Evolutionary conservation across 306 rosid genomes (phyloP).

Genomic region (Rubus parviflorus): DNA sequence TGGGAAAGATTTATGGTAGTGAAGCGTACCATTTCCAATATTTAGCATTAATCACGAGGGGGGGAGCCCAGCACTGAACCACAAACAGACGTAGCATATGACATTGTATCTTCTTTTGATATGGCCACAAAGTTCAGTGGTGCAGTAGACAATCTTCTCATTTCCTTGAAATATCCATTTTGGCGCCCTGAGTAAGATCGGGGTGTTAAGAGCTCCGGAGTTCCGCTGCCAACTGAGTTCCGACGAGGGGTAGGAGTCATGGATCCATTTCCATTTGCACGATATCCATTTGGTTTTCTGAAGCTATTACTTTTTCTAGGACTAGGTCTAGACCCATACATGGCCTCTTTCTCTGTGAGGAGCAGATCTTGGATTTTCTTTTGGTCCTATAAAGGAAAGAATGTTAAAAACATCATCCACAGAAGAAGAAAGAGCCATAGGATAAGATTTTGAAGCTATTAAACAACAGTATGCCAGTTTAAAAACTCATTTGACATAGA

Average conservation of each 20-base stretch:
- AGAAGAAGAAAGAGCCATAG: not conserved
- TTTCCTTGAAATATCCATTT: slow-evolving; percentile 83
- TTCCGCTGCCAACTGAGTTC: slow-evolving; percentile 63
- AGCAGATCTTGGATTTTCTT: slow-evolving; percentile 95
- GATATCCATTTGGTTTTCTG: slow-evolving; percentile 70
- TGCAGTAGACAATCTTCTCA: slow-evolving; percentile 77
- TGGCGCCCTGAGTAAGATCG: slow-evolving; percentile 90
- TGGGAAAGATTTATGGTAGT: not conserved
- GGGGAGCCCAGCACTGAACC: slow-evolving; percentile 95
- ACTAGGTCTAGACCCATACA: slow-evolving; percentile 90
- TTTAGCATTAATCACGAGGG: slow-evolving; percentile 52
- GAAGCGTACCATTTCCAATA: slow-evolving; percentile 33
- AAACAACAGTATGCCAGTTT: not conserved
- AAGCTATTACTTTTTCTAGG: slow-evolving; percentile 85
- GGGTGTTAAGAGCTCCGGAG: slow-evolving; percentile 81
- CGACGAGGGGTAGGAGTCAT: slow-evolving; percentile 92
- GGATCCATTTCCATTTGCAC: slow-evolving; percentile 76
- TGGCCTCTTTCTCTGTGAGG: slow-evolving; percentile 86
- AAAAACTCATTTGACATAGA: not conserved
- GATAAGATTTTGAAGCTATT: not conserved
- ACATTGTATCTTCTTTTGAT: slow-evolving; percentile 88
- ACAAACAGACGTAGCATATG: slow-evolving; percentile 73
- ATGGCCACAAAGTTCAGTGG: slow-evolving; percentile 88
- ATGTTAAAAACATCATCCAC: not conserved
- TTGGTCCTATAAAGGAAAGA: slow-evolving; percentile 59